Evolutionary conservation across 1,284 basidiomycete genomes (phyloP).

Genomic region (Kalmanozyma brasiliensis): DNA sequence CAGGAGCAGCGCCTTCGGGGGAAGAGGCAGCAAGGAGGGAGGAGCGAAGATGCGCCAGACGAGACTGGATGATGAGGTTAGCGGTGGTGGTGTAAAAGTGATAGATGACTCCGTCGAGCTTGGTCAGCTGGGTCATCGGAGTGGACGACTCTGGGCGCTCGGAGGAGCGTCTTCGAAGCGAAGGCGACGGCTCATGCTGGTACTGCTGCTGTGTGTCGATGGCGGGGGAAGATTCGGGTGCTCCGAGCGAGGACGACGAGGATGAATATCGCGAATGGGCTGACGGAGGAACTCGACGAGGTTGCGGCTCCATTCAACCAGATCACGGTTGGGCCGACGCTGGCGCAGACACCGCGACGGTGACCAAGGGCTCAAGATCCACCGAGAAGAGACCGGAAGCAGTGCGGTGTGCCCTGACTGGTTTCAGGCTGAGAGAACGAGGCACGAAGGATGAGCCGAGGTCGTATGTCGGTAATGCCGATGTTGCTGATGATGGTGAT

Average conservation of each 20-base stretch:
- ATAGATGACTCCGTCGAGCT: constrained; percentile 55
- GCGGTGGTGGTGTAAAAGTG: constrained; percentile 68
- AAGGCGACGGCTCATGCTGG: constrained; percentile 8
- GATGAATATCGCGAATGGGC: constrained; percentile 13
- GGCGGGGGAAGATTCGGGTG: constrained; percentile 14
- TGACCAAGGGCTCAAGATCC: no score
- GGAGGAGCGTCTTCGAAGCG: constrained; percentile 15
- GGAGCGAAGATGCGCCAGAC: constrained; percentile 52
- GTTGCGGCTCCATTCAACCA: constrained; percentile 39
- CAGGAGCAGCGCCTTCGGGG: constrained; percentile 2
- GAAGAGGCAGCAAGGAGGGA: constrained; percentile 25
- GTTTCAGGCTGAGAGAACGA: no score
- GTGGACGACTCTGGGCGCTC: constrained; percentile 10
- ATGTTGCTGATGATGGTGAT: constrained; percentile 6
- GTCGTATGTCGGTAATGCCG: not conserved
- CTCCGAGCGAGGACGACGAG: constrained; percentile 26
- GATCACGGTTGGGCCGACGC: constrained; percentile 16
- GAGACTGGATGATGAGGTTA: constrained; percentile 63
- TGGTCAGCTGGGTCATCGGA: constrained; percentile 29
- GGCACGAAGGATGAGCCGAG: no score
- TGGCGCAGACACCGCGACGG: constrained; percentile 16
- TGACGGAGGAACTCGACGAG: constrained; percentile 7
- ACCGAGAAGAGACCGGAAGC: no score
- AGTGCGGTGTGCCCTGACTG: no score
- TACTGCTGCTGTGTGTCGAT: constrained; percentile 15